phyloP scores from a whole-genome alignment of 805 yeast species.

The Lachancea lanzarotensis region DNA sequence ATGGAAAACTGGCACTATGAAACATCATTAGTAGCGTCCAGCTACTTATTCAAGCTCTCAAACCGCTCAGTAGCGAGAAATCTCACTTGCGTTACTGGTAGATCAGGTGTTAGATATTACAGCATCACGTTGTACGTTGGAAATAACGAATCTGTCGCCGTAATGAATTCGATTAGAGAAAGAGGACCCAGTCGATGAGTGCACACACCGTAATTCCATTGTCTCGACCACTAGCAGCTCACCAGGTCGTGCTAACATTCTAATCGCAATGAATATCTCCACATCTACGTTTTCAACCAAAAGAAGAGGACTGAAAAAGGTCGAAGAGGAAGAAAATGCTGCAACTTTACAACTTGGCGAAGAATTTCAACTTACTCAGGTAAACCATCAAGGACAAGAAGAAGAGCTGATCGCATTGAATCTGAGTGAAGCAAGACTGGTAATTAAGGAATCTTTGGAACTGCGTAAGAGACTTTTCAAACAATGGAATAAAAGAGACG shows the following conservation, averaged over 20 bases:
- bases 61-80: too few relatives aligned
- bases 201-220: background rate
- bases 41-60: too few relatives aligned
- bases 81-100: too few relatives aligned
- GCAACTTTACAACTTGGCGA: constrained; percentile 83
- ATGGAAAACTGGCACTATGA: too few relatives aligned
- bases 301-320: constrained; percentile 60
- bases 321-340: constrained; percentile 90
- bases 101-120: too few relatives aligned
- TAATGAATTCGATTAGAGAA: too few relatives aligned
- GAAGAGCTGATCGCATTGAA: constrained; percentile 79
- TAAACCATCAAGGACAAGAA: constrained; percentile 72
- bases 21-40: too few relatives aligned
- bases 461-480: constrained; percentile 58
- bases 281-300: constrained; percentile 83
- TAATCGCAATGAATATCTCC: constrained; percentile 64
- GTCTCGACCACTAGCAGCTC: background rate
- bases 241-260: background rate
- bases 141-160: too few relatives aligned
- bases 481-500: constrained; percentile 21
- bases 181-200: too few relatives aligned
- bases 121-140: too few relatives aligned
- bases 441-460: constrained; percentile 83
- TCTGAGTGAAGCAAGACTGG: constrained; percentile 80
- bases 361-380: constrained; percentile 77